phyloP scores from a whole-genome alignment of 1,139 yeast species.

The Protomyces arabidopsidicola region DNA sequence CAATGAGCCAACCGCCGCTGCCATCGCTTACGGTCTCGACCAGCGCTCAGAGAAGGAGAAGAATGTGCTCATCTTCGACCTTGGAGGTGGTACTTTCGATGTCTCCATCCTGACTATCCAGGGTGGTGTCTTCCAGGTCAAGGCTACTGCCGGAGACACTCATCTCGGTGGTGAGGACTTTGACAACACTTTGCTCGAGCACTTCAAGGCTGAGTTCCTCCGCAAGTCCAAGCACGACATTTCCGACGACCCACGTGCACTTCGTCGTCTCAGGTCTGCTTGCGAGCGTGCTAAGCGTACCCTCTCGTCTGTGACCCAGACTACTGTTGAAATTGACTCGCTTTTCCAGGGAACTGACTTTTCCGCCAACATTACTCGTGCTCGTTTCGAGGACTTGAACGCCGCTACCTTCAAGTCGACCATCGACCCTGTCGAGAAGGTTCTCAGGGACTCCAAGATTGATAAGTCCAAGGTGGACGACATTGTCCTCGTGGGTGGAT shows the following conservation, averaged over 20 bases:
- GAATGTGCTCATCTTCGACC: conserved; percentile 85
- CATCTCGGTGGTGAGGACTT: conserved; percentile 98
- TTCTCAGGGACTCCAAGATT: conserved; percentile 71
- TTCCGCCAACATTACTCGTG: conserved; percentile 79
- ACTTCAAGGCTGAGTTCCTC: conserved; percentile 77
- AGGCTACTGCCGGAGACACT: conserved; percentile 98
- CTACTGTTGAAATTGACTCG: conserved; percentile 81
- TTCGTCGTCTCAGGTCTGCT: conserved; percentile 85
- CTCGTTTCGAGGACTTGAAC: conserved; percentile 85
- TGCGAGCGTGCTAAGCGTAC: conserved; percentile 93
- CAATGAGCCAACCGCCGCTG: conserved; percentile 98
- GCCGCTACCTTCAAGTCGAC: conserved; percentile 80
- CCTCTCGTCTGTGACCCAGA: conserved; percentile 78
- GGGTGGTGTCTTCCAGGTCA: conserved; percentile 94
- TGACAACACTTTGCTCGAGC: conserved; percentile 74
- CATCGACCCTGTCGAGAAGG: conserved; percentile 80
- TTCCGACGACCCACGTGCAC: conserved; percentile 70
- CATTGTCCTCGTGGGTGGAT: conserved; percentile 87
- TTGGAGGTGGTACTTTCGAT: conserved; percentile 99
- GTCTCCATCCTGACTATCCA: conserved; percentile 87
- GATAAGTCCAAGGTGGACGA: conserved; percentile 78
- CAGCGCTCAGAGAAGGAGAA: conserved; percentile 73
- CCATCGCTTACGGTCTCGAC: conserved; percentile 97
- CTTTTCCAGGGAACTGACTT: conserved; percentile 76
- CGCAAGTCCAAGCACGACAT: conserved; percentile 76